Conservation (phyloP, 495 filamentous ascomycete species). For the Xylaria bambusicola region DNA sequence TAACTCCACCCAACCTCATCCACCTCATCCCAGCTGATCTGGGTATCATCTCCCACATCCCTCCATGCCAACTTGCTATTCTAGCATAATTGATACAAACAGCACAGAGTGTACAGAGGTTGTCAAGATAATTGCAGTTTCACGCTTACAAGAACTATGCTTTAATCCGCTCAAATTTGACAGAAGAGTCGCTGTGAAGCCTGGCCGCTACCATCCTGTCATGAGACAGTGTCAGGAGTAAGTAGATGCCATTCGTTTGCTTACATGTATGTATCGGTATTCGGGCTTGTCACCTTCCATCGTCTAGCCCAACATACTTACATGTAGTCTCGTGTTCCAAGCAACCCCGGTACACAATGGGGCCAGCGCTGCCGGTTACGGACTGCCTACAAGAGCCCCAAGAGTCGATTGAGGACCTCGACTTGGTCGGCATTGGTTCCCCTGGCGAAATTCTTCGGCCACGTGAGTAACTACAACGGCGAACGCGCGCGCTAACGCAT, state of each 20-base stretch:
- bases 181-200: neutral
- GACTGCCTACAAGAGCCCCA: neutral
- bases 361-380: constrained; percentile 11
- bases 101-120: neutral
- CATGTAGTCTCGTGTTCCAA: constrained; percentile 9
- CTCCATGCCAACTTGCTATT: no score
- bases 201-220: neutral
- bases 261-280: no score
- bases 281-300: neutral
- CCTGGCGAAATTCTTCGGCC: constrained; percentile 13
- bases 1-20: no score
- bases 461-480: constrained; percentile 15
- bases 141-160: no score
- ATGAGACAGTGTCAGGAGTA: no score
- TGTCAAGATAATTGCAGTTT: no score
- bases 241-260: neutral
- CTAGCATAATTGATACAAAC: neutral
- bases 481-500: constrained; percentile 1
- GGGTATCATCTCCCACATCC: neutral
- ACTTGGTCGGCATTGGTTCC: constrained; percentile 4
- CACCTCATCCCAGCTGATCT: no score
- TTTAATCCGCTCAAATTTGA: neutral
- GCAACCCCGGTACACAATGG: constrained; percentile 5
- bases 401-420: constrained; percentile 6
- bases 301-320: no score